A percentile compares a stretch with the other conserved stretches of the same genome.
Conservation (phyloP, 352 stramenopile genomes). For the Pythium grandisporangium region DNA sequence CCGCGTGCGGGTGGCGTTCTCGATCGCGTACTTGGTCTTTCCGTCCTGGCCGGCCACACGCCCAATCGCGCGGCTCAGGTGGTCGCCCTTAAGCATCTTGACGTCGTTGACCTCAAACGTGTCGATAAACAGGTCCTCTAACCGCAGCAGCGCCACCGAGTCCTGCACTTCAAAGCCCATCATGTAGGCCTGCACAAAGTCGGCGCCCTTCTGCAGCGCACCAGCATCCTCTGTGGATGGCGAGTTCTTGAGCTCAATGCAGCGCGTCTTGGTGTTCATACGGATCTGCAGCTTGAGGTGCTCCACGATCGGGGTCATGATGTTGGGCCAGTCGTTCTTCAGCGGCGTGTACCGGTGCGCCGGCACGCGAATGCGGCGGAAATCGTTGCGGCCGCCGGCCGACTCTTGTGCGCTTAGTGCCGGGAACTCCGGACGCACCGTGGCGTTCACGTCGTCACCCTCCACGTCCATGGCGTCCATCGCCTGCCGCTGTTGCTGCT, state of each 20-base stretch:
- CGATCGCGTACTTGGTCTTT: slow-evolving; percentile 99
- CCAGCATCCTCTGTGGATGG: slow-evolving; percentile 90
- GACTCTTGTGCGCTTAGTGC: slow-evolving; percentile 68
- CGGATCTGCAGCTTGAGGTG: slow-evolving; percentile 97
- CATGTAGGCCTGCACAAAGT: slow-evolving; percentile 99
- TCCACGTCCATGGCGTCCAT: slow-evolving; percentile 54
- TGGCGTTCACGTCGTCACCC: slow-evolving; percentile 30
- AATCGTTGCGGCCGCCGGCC: slow-evolving; percentile 90
- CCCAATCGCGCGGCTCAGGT: slow-evolving; percentile 97
- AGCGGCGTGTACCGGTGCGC: slow-evolving; percentile 97
- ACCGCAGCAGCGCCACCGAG: slow-evolving; percentile 94
- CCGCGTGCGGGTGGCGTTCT: slow-evolving; percentile 98
- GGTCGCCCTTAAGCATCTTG: slow-evolving; percentile 97
- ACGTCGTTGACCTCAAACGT: slow-evolving; percentile 98
- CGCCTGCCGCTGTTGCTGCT: too few relatives aligned
- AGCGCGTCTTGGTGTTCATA: slow-evolving; percentile 99
- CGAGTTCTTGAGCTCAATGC: slow-evolving; percentile 97
- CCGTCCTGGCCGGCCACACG: slow-evolving; percentile 97
- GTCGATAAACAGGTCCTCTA: slow-evolving; percentile 99
- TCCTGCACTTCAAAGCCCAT: slow-evolving; percentile 99
- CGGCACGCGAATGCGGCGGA: slow-evolving; percentile 93
- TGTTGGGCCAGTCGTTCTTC: slow-evolving; percentile 98
- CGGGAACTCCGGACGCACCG: slow-evolving; percentile 57
- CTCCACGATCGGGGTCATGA: slow-evolving; percentile 98
- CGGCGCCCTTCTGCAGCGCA: slow-evolving; percentile 94